These are phyloP conservation scores for Fomitopsis betulina DNA, from an alignment of 1,284 basidiomycete genomes.

Conservation along the genomic window DNA sequence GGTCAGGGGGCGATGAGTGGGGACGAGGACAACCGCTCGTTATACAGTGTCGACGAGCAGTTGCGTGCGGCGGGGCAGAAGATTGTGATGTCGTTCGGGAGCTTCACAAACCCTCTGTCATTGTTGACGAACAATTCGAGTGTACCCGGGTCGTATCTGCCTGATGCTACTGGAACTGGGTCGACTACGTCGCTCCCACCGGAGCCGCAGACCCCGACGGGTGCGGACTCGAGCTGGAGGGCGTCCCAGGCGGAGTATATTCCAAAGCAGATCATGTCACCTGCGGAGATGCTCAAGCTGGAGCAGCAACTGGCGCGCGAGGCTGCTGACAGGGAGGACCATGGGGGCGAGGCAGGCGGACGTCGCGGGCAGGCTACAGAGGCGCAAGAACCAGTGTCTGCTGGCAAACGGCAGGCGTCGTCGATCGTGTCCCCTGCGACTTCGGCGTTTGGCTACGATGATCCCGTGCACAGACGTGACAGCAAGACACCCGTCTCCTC, in stretches of 20 bases:
- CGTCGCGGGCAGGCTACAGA: conserved; percentile 7
- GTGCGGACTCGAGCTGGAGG: conserved; percentile 11
- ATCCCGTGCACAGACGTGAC: not conserved
- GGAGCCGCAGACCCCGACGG: not conserved
- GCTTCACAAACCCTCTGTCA: conserved; percentile 20
- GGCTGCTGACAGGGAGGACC: not conserved
- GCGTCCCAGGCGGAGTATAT: conserved; percentile 40
- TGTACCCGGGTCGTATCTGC: conserved; percentile 42
- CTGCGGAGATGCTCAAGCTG: conserved; percentile 56
- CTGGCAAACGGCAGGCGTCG: conserved; percentile 20
- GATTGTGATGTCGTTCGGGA: conserved; percentile 22
- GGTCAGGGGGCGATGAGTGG: conserved; percentile 28
- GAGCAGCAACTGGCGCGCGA: conserved; percentile 35
- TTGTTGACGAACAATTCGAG: conserved; percentile 25
- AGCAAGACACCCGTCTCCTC: not conserved
- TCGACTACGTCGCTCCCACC: not conserved
- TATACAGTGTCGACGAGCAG: conserved; percentile 39
- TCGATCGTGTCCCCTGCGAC: conserved; percentile 22
- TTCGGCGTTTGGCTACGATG: conserved; percentile 17
- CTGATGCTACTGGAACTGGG: conserved; percentile 27
- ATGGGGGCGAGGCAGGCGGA: conserved; percentile 21
- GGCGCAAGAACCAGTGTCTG: conserved; percentile 5
- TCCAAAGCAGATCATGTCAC: conserved; percentile 62
- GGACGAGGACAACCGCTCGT: conserved; percentile 48
- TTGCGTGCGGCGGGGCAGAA: conserved; percentile 15